Percentiles rank a stretch among this genome's conserved stretches.
Evolutionary conservation across 1,284 basidiomycete genomes (phyloP).

Genomic region (Moesziomyces aphidis): DNA sequence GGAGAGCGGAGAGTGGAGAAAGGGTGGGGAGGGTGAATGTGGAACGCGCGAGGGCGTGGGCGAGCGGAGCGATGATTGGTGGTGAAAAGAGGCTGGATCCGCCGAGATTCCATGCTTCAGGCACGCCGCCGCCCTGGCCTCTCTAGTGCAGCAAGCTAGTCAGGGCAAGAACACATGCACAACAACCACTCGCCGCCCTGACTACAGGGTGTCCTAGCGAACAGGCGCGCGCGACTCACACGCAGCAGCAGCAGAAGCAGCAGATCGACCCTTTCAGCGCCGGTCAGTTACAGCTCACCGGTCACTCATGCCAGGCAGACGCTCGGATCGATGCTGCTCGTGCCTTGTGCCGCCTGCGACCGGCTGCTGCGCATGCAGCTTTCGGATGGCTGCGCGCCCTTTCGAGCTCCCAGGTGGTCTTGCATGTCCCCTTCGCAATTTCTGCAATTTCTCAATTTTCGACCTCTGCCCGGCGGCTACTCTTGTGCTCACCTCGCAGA

Average conservation of each 20-base stretch:
- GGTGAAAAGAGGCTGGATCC: not conserved
- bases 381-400: too few relatives aligned
- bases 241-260: too few relatives aligned
- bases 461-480: too few relatives aligned
- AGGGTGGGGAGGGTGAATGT: not conserved
- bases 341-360: too few relatives aligned
- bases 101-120: not conserved
- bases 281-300: too few relatives aligned
- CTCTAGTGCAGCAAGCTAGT: not conserved
- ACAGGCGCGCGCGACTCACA: not conserved
- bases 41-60: not conserved
- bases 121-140: not conserved
- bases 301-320: too few relatives aligned
- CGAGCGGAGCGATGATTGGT: not conserved
- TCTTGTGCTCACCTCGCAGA: too few relatives aligned
- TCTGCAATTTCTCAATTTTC: not conserved
- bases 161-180: not conserved
- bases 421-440: not conserved
- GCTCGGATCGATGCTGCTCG: too few relatives aligned
- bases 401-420: too few relatives aligned
- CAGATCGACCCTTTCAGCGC: too few relatives aligned
- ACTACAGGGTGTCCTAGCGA: not conserved
- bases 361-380: too few relatives aligned
- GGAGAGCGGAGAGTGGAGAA: not conserved
- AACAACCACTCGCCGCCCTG: not conserved